Evolutionary conservation across 768 basidiomycete species (phyloP).

Genomic region (Collybia sordida): DNA sequence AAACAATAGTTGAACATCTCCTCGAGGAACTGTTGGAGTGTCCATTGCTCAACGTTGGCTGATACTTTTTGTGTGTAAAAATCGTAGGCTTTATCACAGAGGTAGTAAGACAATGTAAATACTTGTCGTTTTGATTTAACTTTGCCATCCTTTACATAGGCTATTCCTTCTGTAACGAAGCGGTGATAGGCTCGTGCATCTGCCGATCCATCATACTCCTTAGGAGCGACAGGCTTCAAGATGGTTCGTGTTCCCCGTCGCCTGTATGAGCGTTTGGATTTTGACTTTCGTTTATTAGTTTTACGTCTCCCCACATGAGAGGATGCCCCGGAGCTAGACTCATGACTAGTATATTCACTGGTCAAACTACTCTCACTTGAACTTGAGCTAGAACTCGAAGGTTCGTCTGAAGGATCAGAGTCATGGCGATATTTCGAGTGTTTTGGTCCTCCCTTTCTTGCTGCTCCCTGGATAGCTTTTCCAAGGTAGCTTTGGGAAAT

Average conservation of each 20-base stretch:
- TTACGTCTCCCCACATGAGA: no score
- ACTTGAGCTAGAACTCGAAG: not conserved
- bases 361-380: not conserved
- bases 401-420: not conserved
- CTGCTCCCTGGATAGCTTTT: not conserved
- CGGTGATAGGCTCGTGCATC: not conserved
- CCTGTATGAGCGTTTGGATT: not conserved
- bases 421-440: not conserved
- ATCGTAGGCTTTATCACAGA: slow-evolving; percentile 7
- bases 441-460: not conserved
- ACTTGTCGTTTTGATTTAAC: not conserved
- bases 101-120: slow-evolving; percentile 4
- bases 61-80: slow-evolving; percentile 19
- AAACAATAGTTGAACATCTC: slow-evolving; percentile 38
- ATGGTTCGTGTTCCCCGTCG: not conserved
- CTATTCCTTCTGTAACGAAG: slow-evolving; percentile 3
- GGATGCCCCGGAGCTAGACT: no score
- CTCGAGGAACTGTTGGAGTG: slow-evolving; percentile 24
- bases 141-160: not conserved
- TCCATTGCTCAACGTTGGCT: slow-evolving; percentile 21
- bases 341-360: no score
- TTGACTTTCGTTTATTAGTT: no score
- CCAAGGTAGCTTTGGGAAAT: no score
- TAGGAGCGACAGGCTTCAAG: not conserved
- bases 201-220: slow-evolving; percentile 1